These are phyloP conservation scores for Epichloe hybrida DNA, from an alignment of 2,329 filamentous ascomycete species.

Conservation along the genomic window DNA sequence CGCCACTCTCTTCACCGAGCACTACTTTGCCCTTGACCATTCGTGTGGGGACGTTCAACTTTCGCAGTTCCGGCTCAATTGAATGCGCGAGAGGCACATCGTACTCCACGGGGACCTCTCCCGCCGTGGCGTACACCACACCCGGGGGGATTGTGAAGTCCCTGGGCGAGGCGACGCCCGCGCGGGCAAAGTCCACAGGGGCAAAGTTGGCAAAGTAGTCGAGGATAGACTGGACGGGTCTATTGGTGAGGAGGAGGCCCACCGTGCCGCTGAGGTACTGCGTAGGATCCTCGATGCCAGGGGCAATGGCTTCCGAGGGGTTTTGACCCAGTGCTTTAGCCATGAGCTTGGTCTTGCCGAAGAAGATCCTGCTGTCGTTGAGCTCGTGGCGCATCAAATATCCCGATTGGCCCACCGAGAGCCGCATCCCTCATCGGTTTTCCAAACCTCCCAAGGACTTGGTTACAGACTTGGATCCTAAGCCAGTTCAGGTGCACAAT, in stretches of 20 bases:
- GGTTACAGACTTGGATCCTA: slow-evolving; percentile 14
- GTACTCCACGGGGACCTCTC: slow-evolving; percentile 64
- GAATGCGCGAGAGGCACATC: slow-evolving; percentile 81
- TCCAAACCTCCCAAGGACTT: slow-evolving; percentile 12
- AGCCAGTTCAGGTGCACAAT: slow-evolving; percentile 15
- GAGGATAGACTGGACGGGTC: slow-evolving; percentile 50
- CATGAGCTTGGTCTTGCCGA: slow-evolving; percentile 99
- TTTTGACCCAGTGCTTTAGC: slow-evolving; percentile 76
- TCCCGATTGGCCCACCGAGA: slow-evolving; percentile 14
- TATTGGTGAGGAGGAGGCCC: slow-evolving; percentile 81
- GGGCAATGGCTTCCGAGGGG: slow-evolving; percentile 65
- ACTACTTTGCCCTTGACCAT: slow-evolving; percentile 81
- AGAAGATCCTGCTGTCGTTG: slow-evolving; percentile 69
- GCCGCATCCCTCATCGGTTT: slow-evolving; percentile 13
- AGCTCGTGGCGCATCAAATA: slow-evolving; percentile 58
- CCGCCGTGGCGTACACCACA: slow-evolving; percentile 66
- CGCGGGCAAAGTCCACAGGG: slow-evolving; percentile 81
- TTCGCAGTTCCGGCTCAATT: slow-evolving; percentile 79
- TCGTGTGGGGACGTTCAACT: slow-evolving; percentile 77
- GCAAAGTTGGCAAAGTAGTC: slow-evolving; percentile 59
- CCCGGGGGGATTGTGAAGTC: slow-evolving; percentile 73
- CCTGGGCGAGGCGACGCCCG: slow-evolving; percentile 61
- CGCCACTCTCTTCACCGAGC: slow-evolving; percentile 45
- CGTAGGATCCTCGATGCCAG: slow-evolving; percentile 59
- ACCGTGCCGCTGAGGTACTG: slow-evolving; percentile 67